Evolutionary conservation across 148 eudicot species (phyloP).

Genomic region (Silene uniflora): DNA sequence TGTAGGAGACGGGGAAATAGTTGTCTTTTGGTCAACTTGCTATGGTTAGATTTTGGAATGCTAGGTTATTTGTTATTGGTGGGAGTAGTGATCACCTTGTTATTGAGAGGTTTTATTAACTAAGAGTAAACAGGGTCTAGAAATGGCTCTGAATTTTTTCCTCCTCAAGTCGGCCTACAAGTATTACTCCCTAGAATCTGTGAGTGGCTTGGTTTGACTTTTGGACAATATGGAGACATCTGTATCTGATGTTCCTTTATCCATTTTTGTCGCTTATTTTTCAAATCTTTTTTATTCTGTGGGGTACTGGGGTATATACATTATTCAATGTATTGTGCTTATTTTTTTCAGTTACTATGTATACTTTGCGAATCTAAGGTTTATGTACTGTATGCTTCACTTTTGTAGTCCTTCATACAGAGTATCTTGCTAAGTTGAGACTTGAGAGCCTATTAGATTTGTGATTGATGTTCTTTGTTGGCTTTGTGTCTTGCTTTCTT

Average conservation of each 20-base stretch:
- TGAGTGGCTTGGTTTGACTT: not conserved
- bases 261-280: too few species aligned
- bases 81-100: not conserved
- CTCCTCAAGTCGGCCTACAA: not conserved
- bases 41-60: not conserved
- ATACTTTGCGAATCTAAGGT: not conserved
- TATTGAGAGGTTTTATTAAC: not conserved
- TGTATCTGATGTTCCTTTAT: not conserved
- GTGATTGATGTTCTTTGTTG: slow-evolving; percentile 3
- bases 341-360: not conserved
- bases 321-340: not conserved
- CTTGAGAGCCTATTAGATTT: not conserved
- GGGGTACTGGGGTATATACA: not conserved
- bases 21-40: not conserved
- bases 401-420: not conserved
- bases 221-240: not conserved
- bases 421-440: not conserved
- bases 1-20: not conserved
- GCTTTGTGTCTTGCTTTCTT: not conserved
- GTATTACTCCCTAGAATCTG: not conserved
- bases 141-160: not conserved
- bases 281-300: too few species aligned
- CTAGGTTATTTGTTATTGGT: too few species aligned
- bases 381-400: not conserved
- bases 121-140: not conserved